Conservation (phyloP, 2,329 filamentous ascomycete species). For the Rhinocladiella similis region DNA sequence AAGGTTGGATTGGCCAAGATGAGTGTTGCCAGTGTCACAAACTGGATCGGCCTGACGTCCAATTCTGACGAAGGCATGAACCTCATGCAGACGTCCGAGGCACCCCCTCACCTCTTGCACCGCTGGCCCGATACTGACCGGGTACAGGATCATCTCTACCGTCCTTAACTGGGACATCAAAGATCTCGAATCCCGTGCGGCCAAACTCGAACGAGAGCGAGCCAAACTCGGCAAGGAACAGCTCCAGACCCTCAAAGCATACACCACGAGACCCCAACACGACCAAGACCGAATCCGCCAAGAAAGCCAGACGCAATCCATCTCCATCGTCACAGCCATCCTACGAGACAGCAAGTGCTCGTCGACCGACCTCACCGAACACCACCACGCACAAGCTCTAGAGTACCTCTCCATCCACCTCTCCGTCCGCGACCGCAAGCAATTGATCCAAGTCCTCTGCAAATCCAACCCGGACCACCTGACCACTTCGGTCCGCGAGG, state of each 20-base stretch:
- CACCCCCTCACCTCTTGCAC: neutral
- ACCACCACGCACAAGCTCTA: constrained; percentile 64
- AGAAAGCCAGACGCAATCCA: constrained; percentile 52
- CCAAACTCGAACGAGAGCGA: constrained; percentile 64
- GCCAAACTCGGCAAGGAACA: constrained; percentile 61
- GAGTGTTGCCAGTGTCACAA: constrained; percentile 71
- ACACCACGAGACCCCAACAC: constrained; percentile 53
- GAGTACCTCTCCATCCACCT: constrained; percentile 72
- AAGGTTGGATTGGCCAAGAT: constrained; percentile 74
- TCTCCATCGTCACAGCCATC: constrained; percentile 69
- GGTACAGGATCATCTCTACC: constrained; percentile 66
- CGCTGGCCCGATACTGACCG: neutral
- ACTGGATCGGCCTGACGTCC: constrained; percentile 74
- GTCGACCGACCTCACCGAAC: constrained; percentile 51
- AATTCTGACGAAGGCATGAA: constrained; percentile 79
- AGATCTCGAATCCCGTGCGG: constrained; percentile 66
- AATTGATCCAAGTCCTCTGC: constrained; percentile 67
- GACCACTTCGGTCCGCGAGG: constrained; percentile 66
- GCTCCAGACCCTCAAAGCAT: constrained; percentile 60
- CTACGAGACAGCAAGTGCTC: constrained; percentile 50
- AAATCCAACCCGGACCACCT: constrained; percentile 69
- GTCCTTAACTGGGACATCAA: constrained; percentile 71
- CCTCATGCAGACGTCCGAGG: constrained; percentile 61
- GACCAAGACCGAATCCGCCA: constrained; percentile 61
- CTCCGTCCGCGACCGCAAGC: constrained; percentile 70